phyloP scores from a whole-genome alignment of 2,329 filamentous ascomycete species.

The Juglanconis sp. region DNA sequence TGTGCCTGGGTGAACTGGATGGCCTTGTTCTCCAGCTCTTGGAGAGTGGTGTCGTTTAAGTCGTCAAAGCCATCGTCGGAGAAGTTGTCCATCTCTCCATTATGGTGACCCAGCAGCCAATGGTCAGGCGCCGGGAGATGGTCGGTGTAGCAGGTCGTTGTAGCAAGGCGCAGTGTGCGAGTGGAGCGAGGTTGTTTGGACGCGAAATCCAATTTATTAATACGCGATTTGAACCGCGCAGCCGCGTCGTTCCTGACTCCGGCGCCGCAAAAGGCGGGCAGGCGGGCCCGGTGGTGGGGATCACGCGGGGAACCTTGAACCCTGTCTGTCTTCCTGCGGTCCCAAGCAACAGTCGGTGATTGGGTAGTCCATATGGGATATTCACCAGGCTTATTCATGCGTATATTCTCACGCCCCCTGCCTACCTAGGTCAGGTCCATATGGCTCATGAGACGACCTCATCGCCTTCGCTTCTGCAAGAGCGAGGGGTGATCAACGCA shows the following conservation, averaged over 20 bases:
- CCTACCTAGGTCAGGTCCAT: too few species aligned
- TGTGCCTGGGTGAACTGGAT: slow-evolving; percentile 57
- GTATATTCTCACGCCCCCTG: too few species aligned
- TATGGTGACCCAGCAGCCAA: neutral
- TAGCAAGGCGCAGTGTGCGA: neutral
- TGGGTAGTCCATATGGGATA: too few species aligned
- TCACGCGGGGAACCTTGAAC: neutral
- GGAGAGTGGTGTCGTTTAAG: slow-evolving; percentile 53
- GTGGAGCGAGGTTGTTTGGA: neutral
- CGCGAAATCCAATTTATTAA: neutral
- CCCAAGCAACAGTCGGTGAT: too few species aligned
- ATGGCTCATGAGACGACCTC: neutral
- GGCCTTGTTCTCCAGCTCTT: slow-evolving; percentile 62
- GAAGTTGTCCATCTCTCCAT: slow-evolving; percentile 52
- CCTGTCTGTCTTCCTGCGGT: too few species aligned
- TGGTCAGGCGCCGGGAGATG: neutral
- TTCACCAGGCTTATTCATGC: too few species aligned
- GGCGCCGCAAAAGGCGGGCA: too few species aligned
- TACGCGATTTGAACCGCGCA: neutral
- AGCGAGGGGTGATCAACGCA: neutral
- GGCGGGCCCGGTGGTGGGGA: too few species aligned
- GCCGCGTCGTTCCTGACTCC: too few species aligned
- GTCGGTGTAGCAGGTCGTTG: neutral
- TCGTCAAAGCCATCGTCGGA: slow-evolving; percentile 63
- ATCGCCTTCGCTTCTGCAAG: neutral